Evolutionary conservation across 257 asterid species (phyloP).

Genomic region (Thymus mandschuricus): DNA sequence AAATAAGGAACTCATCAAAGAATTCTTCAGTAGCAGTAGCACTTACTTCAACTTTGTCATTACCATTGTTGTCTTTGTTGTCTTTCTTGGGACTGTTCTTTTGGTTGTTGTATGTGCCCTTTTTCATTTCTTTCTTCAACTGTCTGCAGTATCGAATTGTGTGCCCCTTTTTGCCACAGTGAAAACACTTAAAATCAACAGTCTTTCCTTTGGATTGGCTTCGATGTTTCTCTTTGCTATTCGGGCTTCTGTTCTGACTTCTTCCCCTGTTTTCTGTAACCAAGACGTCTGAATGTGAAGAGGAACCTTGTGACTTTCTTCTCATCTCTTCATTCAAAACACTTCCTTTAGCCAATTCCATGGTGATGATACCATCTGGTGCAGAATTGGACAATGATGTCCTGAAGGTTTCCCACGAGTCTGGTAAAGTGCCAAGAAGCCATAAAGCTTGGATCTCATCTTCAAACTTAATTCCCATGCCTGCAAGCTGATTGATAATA

Average conservation of each 20-base stretch:
- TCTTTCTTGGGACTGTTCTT: not conserved
- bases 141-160: too few species aligned
- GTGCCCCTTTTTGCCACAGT: conserved; percentile 1
- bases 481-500: not conserved
- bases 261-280: not conserved
- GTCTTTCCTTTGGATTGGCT: not conserved
- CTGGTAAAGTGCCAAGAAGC: too few species aligned
- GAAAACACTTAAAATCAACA: conserved; percentile 3
- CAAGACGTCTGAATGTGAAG: not conserved
- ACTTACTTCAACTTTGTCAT: not conserved
- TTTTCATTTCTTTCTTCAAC: too few species aligned
- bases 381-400: too few species aligned
- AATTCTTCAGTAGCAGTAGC: not conserved
- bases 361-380: too few species aligned
- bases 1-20: not conserved
- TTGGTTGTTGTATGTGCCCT: too few species aligned
- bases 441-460: conserved; percentile 13
- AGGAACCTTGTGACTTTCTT: conserved; percentile 22
- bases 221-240: not conserved
- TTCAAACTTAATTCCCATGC: conserved; percentile 22
- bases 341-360: not conserved
- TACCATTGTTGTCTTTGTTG: not conserved
- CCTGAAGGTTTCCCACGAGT: too few species aligned
- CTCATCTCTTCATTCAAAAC: conserved; percentile 29
- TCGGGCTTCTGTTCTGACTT: not conserved